Evolutionary conservation across 1,139 yeast species (phyloP), one percentile per base, ranked within the genome.

Genomic region (Spencermartinsiella ligniputridi): DNA sequence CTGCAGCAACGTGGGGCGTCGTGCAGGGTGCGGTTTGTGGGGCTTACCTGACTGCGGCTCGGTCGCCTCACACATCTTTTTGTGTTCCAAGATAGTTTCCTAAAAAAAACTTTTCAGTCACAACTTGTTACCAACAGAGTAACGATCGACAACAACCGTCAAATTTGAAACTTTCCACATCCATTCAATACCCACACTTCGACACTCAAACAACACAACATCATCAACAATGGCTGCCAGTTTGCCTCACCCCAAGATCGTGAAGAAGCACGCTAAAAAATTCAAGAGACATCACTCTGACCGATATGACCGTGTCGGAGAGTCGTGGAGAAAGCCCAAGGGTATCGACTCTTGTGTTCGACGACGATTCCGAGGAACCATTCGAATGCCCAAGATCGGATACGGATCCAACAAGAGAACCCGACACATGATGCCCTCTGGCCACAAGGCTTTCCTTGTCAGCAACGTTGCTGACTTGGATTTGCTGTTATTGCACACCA

Each of bases 231-330:
- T 92, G 98, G 96, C 97, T 79, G 88, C 96, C 78, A 81, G 96
- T 69, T 79, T 88, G 73, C 89, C 96, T 70, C 96, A 88, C 83
- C 97, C 97, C 78, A 90, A 88, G 89, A 92, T 94, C 79, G 97
- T 92, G 76, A 94, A 94, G 92, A 94, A 94, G 90, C 94, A 89
- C 87, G 53, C 56, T 43, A 75, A 90, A 74, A 85, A 85, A 83
- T 94, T 94, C 88, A 92, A 89, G 92, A 89, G 99, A 81, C 97
- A 92, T 76, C 98, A 94, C 82, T 89, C 97, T 75, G 99, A 94
- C 86, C 89, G 97, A 78, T 92, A 88, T 79, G 82, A 82, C 82
- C 90, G 98, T 78, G 97, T 92, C 64, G 78, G 89, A 68, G 97
- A 88, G 78, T 84, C 83, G 83, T 94, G 98, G 98, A 92, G 99